These are phyloP conservation scores for Sporothrix mexicana DNA, from an alignment of 2,329 filamentous ascomycete genomes.

Conservation along the genomic window DNA sequence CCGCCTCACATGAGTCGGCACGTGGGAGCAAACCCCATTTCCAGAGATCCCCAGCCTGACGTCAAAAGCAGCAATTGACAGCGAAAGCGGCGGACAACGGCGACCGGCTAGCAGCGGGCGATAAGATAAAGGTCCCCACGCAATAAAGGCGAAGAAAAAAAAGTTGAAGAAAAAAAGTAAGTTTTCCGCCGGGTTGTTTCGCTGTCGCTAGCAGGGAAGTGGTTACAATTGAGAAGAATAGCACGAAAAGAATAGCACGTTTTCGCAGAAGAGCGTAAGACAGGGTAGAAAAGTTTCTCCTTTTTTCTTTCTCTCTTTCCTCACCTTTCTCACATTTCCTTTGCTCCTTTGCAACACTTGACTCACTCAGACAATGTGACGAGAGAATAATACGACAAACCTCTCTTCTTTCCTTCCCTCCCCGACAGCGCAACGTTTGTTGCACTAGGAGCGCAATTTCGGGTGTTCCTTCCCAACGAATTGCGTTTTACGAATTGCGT, in stretches of 20 bases:
- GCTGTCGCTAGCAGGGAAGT: constrained; percentile 2
- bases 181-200: constrained; percentile 13
- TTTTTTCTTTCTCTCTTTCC: background rate
- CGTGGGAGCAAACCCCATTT: constrained; percentile 17
- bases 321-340: background rate
- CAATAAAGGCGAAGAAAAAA: constrained; percentile 11
- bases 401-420: background rate
- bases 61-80: background rate
- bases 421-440: constrained; percentile 4
- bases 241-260: constrained; percentile 14
- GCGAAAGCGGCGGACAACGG: background rate
- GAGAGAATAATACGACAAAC: background rate
- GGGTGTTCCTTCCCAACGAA: too few species aligned
- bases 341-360: background rate
- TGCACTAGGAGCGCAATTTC: constrained; percentile 1
- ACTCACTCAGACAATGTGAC: constrained; percentile 12
- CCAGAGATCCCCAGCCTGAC: constrained; percentile 2
- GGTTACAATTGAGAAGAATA: background rate
- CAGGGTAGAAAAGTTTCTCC: background rate
- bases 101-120: background rate
- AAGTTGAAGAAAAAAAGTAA: background rate
- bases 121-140: constrained; percentile 22
- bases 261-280: background rate
- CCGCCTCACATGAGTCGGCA: constrained; percentile 2
- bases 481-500: too few species aligned